Evolutionary conservation across 1,139 yeast genomes (phyloP).

Genomic region (Diutina sp.): DNA sequence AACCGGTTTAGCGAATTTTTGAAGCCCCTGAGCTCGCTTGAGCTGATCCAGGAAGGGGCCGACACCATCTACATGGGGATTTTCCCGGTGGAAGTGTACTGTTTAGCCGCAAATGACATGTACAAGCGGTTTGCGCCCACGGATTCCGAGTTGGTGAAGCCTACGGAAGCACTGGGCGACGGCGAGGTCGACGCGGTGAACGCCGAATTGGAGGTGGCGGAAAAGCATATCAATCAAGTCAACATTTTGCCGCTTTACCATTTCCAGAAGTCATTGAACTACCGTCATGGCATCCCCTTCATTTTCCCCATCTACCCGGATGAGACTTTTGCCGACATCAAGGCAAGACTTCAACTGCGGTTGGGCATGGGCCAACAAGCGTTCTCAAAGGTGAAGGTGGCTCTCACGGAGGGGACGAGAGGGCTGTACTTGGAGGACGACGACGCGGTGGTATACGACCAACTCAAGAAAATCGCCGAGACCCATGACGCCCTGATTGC

Average conservation of each 20-base stretch:
- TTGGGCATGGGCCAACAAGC: conserved; percentile 72
- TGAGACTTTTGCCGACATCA: conserved; percentile 57
- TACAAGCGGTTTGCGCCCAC: conserved; percentile 15
- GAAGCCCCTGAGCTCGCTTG: conserved; percentile 24
- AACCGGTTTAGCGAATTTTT: conserved; percentile 26
- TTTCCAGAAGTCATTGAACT: conserved; percentile 57
- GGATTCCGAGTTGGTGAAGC: not conserved
- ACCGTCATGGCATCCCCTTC: conserved; percentile 84
- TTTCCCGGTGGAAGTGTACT: conserved; percentile 32
- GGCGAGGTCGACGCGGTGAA: conserved; percentile 14
- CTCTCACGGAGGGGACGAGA: conserved; percentile 32
- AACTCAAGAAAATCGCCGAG: conserved; percentile 32
- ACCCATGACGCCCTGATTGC: conserved; percentile 36
- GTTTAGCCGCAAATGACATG: conserved; percentile 25
- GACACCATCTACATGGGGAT: conserved; percentile 28
- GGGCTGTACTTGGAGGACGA: conserved; percentile 38
- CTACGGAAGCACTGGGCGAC: conserved; percentile 9
- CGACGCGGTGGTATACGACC: conserved; percentile 39
- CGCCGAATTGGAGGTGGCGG: conserved; percentile 18
- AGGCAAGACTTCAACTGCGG: conserved; percentile 49
- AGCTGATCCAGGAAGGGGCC: conserved; percentile 18
- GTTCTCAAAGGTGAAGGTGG: conserved; percentile 62
- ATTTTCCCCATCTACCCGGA: conserved; percentile 52
- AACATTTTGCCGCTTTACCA: conserved; percentile 46
- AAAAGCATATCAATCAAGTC: conserved; percentile 21